Evolutionary conservation across 2,329 filamentous ascomycete species (phyloP).

Genomic region (Bipolaris zeicola): DNA sequence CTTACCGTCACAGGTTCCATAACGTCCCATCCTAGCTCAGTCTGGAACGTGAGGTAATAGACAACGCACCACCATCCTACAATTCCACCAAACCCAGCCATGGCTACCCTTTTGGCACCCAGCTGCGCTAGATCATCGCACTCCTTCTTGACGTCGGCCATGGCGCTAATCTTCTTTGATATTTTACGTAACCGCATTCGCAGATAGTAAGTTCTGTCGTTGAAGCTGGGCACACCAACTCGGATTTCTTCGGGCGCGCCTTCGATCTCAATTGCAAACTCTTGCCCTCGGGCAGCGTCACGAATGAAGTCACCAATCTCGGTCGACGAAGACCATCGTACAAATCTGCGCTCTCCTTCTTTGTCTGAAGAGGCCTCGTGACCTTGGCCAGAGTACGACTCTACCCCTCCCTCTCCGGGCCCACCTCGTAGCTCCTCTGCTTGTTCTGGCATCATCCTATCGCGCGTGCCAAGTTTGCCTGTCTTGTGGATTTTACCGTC

Average conservation of each 20-base stretch:
- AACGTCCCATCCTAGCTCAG: slow-evolving; percentile 84
- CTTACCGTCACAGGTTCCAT: slow-evolving; percentile 80
- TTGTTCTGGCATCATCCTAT: slow-evolving; percentile 37
- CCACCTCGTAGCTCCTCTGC: slow-evolving; percentile 52
- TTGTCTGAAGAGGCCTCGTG: slow-evolving; percentile 57
- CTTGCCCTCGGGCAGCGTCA: slow-evolving; percentile 81
- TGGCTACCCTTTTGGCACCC: slow-evolving; percentile 77
- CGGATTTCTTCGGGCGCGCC: slow-evolving; percentile 70
- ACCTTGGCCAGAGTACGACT: slow-evolving; percentile 73
- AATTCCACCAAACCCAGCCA: slow-evolving; percentile 76
- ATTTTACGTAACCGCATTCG: slow-evolving; percentile 76
- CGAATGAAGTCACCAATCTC: slow-evolving; percentile 95
- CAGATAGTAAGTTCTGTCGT: slow-evolving; percentile 88
- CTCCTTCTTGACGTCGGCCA: slow-evolving; percentile 77
- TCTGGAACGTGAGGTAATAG: slow-evolving; percentile 70
- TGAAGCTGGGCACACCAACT: slow-evolving; percentile 84
- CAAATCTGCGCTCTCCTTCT: slow-evolving; percentile 66
- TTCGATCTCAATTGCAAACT: slow-evolving; percentile 85
- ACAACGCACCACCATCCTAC: slow-evolving; percentile 81
- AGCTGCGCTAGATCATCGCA: slow-evolving; percentile 80
- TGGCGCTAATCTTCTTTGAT: slow-evolving; percentile 68
- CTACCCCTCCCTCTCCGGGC: slow-evolving; percentile 64
- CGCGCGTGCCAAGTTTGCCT: slow-evolving; percentile 46
- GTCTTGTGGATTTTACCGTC: slow-evolving; percentile 56
- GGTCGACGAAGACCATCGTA: slow-evolving; percentile 85